Evolutionary conservation across 768 basidiomycete genomes (phyloP), one percentile per base, ranked within the genome.

Genomic region (Steccherinum ochraceum): DNA sequence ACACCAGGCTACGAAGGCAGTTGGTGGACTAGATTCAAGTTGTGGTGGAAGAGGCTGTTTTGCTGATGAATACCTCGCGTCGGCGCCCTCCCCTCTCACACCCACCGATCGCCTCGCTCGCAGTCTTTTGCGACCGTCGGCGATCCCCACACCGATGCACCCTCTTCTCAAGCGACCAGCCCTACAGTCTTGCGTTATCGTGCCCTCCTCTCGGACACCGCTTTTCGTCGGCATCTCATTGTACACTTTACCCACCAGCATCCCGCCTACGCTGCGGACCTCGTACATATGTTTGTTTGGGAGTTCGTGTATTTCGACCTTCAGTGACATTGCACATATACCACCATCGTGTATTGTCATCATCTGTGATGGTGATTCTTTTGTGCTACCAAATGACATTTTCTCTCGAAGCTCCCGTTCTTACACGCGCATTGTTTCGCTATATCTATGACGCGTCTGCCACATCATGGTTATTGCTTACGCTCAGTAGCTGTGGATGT

Each of bases 1-100:
- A 67, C 69, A 35, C 73, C 76, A 24, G 84, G 80, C 11, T 92
- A 83, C 81, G 72, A 80, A 61, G 89, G 91, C 19, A 73, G 79
- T 41, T 87, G 83, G 80, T 93, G 89, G 89, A 79, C 79, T 41
- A 74, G 85, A 55, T 81, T 93, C 61, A 69, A 80, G 58, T 66
- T 82, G 43, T 93, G 92, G 92, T 89, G 83, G 79, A 80, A 78
- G 64, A 79, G 77, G 66, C 56, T 85, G 45, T 91, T 92, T 69
- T 88, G 87, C 68, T 90, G 41, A 43, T 10, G 41, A 1, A 23
- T 27, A 16, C 39, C 19, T 27, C 26, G 23, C 13, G 21, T 43
- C 3, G 23, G 25, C 26, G 13, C 12, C 19, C 5, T 26, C 20
- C 20, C 24, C 48, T 27, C 30, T 30, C 19, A 25, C 21, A n/a